A percentile compares a stretch with the other conserved stretches of the same genome.
These are phyloP conservation scores for Leccinum subgranulosum DNA, from an alignment of 768 basidiomycete species.

Conservation along the genomic window DNA sequence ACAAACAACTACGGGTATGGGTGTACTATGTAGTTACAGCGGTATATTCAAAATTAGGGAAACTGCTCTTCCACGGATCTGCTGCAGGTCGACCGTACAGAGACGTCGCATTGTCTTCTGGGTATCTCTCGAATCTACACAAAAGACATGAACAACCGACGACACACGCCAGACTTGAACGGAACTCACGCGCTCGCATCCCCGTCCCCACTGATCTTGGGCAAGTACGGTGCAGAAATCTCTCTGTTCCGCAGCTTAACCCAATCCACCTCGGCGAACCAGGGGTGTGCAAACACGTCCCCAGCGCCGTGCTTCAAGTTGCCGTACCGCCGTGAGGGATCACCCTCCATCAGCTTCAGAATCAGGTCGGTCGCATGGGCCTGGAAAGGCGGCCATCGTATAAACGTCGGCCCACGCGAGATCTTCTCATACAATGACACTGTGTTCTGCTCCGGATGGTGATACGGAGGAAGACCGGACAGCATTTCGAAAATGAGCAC, in stretches of 20 bases:
- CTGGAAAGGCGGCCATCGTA: constrained; percentile 79
- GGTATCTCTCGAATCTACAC: constrained; percentile 73
- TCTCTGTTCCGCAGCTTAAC: constrained; percentile 73
- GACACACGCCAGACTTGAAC: background rate
- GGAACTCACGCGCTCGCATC: constrained; percentile 86
- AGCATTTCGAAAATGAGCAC: constrained; percentile 98
- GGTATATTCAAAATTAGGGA: constrained; percentile 76
- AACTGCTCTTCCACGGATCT: constrained; percentile 64
- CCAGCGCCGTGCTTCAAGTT: constrained; percentile 85
- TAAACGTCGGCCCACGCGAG: constrained; percentile 63
- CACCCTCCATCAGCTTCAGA: constrained; percentile 82
- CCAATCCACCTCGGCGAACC: constrained; percentile 97
- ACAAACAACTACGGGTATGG: constrained; percentile 22
- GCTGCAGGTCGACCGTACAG: constrained; percentile 55
- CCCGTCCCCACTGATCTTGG: constrained; percentile 87
- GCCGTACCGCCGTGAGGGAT: constrained; percentile 85
- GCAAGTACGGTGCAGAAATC: constrained; percentile 94
- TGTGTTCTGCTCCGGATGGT: constrained; percentile 81
- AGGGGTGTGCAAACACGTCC: constrained; percentile 90
- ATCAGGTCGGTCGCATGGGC: constrained; percentile 85
- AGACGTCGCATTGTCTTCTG: constrained; percentile 64
- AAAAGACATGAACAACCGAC: background rate
- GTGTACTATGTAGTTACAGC: constrained; percentile 35
- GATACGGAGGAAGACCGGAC: constrained; percentile 92
- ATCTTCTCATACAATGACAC: constrained; percentile 92